A percentile compares a stretch with the other conserved stretches of the same genome.
Conservation (phyloP, 768 basidiomycete genomes). For the Candolleomyces efflorescens region DNA sequence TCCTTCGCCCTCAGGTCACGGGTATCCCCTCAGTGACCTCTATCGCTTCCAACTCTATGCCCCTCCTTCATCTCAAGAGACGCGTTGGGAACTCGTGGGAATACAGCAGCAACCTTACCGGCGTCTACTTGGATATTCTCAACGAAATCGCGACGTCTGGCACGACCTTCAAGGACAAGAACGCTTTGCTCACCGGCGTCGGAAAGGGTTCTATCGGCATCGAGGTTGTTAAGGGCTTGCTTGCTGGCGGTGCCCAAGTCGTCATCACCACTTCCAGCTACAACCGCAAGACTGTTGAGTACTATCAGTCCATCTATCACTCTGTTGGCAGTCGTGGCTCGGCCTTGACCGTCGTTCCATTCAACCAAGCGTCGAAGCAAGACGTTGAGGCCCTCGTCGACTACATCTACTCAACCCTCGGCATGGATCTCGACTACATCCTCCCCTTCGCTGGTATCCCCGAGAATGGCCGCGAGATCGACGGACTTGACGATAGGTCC, state of each 20-base stretch:
- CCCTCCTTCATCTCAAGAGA: constrained; percentile 93
- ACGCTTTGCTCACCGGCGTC: constrained; percentile 95
- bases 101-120: constrained; percentile 94
- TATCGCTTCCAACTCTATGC: constrained; percentile 78
- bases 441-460: constrained; percentile 98
- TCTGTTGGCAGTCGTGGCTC: constrained; percentile 92
- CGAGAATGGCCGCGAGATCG: constrained; percentile 98
- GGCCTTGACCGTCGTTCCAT: constrained; percentile 96
- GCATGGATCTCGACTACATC: constrained; percentile 97
- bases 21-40: constrained; percentile 74
- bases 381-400: constrained; percentile 97
- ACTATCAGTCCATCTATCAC: constrained; percentile 98
- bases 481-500: constrained; percentile 93
- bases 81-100: constrained; percentile 95
- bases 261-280: constrained; percentile 98
- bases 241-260: constrained; percentile 94
- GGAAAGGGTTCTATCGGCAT: constrained; percentile 98
- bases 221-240: constrained; percentile 93
- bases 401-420: constrained; percentile 94
- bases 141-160: constrained; percentile 99
- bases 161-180: constrained; percentile 98
- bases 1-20: constrained; percentile 89
- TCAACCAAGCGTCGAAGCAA: constrained; percentile 99
- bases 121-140: constrained; percentile 93
- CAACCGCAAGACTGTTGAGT: constrained; percentile 92